Percentiles rank a stretch among this genome's conserved stretches.
Evolutionary conservation across 2,329 filamentous ascomycete species (phyloP).

Genomic region (Aspergillus cejpii): DNA sequence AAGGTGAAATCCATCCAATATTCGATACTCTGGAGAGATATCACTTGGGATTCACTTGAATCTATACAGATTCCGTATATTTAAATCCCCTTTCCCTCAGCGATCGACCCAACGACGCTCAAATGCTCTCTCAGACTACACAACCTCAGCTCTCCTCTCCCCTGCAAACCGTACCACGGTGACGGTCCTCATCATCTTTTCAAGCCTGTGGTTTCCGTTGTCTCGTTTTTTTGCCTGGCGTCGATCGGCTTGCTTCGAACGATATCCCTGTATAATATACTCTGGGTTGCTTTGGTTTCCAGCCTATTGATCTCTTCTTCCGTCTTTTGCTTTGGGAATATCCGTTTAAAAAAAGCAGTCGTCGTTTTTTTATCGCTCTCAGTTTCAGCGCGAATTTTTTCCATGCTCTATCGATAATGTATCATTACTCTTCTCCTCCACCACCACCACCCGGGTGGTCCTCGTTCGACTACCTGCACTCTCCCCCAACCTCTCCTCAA

Average conservation of each 20-base stretch:
- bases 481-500: constrained; percentile 47
- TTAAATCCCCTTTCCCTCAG: constrained; percentile 4
- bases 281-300: constrained; percentile 25
- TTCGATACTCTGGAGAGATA: too few relatives aligned
- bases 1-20: too few relatives aligned
- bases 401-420: constrained; percentile 41
- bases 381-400: constrained; percentile 16
- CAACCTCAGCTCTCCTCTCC: constrained; percentile 36
- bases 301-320: constrained; percentile 12
- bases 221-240: constrained; percentile 22
- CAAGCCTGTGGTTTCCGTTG: constrained; percentile 15
- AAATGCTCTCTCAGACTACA: constrained; percentile 41
- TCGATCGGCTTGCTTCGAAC: constrained; percentile 30
- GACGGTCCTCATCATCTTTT: constrained; percentile 33
- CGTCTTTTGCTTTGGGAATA: too few relatives aligned
- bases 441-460: constrained; percentile 46
- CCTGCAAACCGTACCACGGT: constrained; percentile 40
- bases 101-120: constrained; percentile 33
- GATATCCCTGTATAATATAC: constrained; percentile 45
- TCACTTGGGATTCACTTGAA: too few relatives aligned
- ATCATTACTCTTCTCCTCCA: constrained; percentile 43
- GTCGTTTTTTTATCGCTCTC: constrained; percentile 15
- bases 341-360: too few relatives aligned
- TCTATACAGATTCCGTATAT: too few relatives aligned
- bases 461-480: constrained; percentile 44